Conservation (phyloP, 306 rosid species). For the Gleditsia sinensis region DNA sequence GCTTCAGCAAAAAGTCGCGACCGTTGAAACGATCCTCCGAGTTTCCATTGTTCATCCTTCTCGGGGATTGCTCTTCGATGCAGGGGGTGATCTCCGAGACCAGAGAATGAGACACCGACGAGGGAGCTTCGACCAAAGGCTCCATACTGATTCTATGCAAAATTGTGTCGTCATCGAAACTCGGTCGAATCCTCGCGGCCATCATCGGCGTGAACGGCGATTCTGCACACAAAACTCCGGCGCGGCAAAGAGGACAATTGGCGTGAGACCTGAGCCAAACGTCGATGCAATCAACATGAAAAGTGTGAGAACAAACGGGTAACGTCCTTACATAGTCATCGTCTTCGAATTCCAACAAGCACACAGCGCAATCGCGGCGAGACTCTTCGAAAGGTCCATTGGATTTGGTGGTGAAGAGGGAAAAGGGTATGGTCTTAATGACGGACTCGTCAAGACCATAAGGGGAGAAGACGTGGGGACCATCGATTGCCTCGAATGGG, state of each 20-base stretch:
- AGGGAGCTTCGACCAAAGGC: slow-evolving; percentile 44
- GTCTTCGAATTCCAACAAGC: slow-evolving; percentile 76
- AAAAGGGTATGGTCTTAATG: slow-evolving; percentile 89
- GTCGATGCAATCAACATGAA: slow-evolving; percentile 90
- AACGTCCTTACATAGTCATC: slow-evolving; percentile 84
- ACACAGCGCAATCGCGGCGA: slow-evolving; percentile 83
- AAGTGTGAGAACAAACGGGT: slow-evolving; percentile 82
- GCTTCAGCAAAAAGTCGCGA: slow-evolving; percentile 69
- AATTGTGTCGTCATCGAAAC: slow-evolving; percentile 67
- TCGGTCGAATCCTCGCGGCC: slow-evolving; percentile 88
- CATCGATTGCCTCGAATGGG: slow-evolving; percentile 60
- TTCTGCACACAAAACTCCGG: slow-evolving; percentile 70
- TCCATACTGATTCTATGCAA: slow-evolving; percentile 55
- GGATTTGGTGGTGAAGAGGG: slow-evolving; percentile 56
- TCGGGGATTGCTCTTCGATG: slow-evolving; percentile 58
- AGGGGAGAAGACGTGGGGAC: slow-evolving; percentile 58
- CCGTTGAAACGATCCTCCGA: slow-evolving; percentile 56
- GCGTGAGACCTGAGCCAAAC: slow-evolving; percentile 95
- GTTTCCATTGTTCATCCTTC: slow-evolving; percentile 34
- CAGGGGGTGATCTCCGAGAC: slow-evolving; percentile 70
- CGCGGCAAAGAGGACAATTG: slow-evolving; percentile 95
- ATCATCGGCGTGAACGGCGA: slow-evolving; percentile 86
- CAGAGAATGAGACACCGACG: slow-evolving; percentile 1
- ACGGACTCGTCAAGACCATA: slow-evolving; percentile 88
- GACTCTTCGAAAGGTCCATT: slow-evolving; percentile 31